A percentile compares a stretch with the other conserved stretches of the same genome.
These are phyloP conservation scores for Daldinia caldariorum DNA, from an alignment of 495 filamentous ascomycete genomes.

Conservation along the genomic window DNA sequence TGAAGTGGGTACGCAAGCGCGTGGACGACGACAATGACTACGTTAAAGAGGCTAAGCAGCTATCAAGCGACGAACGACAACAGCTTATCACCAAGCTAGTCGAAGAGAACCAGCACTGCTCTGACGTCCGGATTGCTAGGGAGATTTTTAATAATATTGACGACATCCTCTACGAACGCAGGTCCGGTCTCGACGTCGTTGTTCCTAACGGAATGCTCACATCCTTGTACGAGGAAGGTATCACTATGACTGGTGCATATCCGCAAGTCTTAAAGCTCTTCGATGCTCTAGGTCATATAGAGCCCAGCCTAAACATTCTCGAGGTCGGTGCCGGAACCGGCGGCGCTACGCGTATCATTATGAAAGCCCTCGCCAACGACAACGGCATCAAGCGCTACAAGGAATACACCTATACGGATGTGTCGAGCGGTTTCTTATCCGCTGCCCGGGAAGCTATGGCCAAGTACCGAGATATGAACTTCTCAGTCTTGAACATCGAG, in stretches of 20 bases:
- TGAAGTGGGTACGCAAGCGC: constrained; percentile 3
- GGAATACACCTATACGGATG: constrained; percentile 59
- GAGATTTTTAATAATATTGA: constrained; percentile 44
- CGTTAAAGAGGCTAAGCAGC: constrained; percentile 9
- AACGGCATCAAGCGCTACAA: constrained; percentile 30
- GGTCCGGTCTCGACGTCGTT: constrained; percentile 53
- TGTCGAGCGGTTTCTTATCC: constrained; percentile 59
- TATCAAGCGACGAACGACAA: background rate
- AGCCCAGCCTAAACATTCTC: constrained; percentile 54
- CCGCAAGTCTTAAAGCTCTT: constrained; percentile 38
- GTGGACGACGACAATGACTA: background rate
- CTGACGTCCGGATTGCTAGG: constrained; percentile 13
- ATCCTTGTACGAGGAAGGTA: constrained; percentile 48
- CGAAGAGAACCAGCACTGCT: background rate
- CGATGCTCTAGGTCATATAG: constrained; percentile 42
- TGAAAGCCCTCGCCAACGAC: constrained; percentile 46
- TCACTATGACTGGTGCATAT: constrained; percentile 43
- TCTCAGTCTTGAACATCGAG: constrained; percentile 54
- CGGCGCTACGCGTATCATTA: constrained; percentile 51
- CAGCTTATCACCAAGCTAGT: background rate
- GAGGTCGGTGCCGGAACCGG: constrained; percentile 67
- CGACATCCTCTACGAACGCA: constrained; percentile 49
- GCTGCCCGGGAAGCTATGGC: constrained; percentile 49
- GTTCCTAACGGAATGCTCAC: constrained; percentile 50
- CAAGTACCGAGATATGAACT: constrained; percentile 38